Evolutionary conservation across 2,329 filamentous ascomycete genomes (phyloP).

Genomic region (Phoma sp.): DNA sequence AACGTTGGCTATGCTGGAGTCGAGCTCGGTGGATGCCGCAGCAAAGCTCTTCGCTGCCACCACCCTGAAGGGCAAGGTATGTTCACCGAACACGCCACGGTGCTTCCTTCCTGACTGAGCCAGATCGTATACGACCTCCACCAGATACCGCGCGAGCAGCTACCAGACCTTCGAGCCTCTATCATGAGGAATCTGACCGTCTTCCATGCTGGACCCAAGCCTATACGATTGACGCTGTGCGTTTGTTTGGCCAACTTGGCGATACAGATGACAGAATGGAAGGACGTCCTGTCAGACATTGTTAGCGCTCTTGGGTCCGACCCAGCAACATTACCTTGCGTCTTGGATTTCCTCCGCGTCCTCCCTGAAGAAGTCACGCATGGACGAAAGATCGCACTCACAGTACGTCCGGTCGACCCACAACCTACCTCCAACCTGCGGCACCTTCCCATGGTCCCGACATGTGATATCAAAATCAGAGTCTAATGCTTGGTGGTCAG

Average conservation of each 20-base stretch:
- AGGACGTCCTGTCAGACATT: slow-evolving; percentile 85
- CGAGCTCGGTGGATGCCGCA: slow-evolving; percentile 75
- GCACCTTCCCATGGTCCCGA: slow-evolving; percentile 46
- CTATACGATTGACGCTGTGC: slow-evolving; percentile 83
- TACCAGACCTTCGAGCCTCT: slow-evolving; percentile 81
- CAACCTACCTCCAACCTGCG: slow-evolving; percentile 47
- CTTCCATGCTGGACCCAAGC: slow-evolving; percentile 82
- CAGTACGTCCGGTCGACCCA: slow-evolving; percentile 79
- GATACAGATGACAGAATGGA: slow-evolving; percentile 96
- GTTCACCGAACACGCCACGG: slow-evolving; percentile 21
- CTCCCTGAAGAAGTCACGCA: slow-evolving; percentile 98
- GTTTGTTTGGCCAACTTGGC: slow-evolving; percentile 94
- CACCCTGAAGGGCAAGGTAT: slow-evolving; percentile 96
- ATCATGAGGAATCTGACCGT: slow-evolving; percentile 81
- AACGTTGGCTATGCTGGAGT: slow-evolving; percentile 85
- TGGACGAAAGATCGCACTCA: slow-evolving; percentile 98
- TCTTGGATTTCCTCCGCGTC: slow-evolving; percentile 95
- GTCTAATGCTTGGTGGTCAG: slow-evolving; percentile 62
- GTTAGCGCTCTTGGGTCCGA: slow-evolving; percentile 79
- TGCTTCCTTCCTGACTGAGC: slow-evolving; percentile 27
- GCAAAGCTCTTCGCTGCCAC: slow-evolving; percentile 95
- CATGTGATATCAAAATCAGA: slow-evolving; percentile 47
- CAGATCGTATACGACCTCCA: slow-evolving; percentile 97
- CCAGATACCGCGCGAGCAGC: slow-evolving; percentile 79
- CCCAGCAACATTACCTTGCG: slow-evolving; percentile 80